phyloP scores from a whole-genome alignment of 1,139 yeast genomes.

The Lodderomyces orthopsilosis region DNA sequence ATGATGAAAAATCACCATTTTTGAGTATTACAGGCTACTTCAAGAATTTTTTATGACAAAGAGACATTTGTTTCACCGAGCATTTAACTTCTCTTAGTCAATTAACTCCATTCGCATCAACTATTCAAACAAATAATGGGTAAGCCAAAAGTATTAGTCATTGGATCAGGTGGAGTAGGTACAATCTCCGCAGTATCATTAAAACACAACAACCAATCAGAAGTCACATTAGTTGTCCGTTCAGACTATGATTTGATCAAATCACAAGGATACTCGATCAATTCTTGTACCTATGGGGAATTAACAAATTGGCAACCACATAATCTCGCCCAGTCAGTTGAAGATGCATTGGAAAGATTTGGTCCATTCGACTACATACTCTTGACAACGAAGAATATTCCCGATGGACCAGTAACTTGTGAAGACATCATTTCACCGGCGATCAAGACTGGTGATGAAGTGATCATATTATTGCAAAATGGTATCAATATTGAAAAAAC shows the following conservation, averaged over 20 bases:
- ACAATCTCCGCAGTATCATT: constrained; percentile 64
- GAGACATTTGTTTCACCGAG: no score
- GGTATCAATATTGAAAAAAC: constrained; percentile 73
- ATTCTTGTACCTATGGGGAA: constrained; percentile 61
- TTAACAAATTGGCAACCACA: constrained; percentile 54
- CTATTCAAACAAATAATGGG: constrained; percentile 3
- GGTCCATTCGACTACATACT: constrained; percentile 67
- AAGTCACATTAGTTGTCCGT: constrained; percentile 61
- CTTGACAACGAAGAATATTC: constrained; percentile 70
- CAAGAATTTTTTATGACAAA: no score
- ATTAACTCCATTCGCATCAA: neutral
- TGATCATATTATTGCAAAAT: constrained; percentile 66
- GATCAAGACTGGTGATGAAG: constrained; percentile 44
- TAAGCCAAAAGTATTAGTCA: constrained; percentile 34
- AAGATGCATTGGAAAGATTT: constrained; percentile 37
- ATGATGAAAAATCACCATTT: no score
- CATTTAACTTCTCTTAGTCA: no score
- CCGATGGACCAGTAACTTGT: constrained; percentile 55
- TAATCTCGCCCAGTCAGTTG: constrained; percentile 38
- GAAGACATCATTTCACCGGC: constrained; percentile 62
- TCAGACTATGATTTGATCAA: constrained; percentile 60
- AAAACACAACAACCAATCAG: constrained; percentile 39
- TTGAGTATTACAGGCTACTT: no score
- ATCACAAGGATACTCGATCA: constrained; percentile 54
- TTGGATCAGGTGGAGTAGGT: constrained; percentile 63